Base-by-base conservation (phyloP, 2,329 filamentous ascomycete genomes). In the Malbranchea zuffiana region DNA sequence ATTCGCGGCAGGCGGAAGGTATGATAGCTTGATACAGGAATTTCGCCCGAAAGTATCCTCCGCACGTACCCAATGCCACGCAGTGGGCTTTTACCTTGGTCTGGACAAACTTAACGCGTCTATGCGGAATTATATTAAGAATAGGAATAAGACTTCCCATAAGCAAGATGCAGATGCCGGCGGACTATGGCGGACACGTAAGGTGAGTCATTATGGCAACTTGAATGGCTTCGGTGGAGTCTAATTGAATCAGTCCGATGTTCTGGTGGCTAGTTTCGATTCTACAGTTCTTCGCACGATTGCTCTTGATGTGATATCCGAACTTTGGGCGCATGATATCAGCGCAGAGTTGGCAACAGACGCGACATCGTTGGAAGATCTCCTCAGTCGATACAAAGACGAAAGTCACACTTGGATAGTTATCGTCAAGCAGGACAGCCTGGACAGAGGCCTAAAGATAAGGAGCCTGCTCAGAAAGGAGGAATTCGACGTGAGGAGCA, bases 1-100 rank as follows among this genome's bases (percentile, higher is more conserved):
- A 0, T 85, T 96, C 52, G 90, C 88, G 4, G 90, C 87, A 20
- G 90, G 92, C 34, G 90, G 90, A 2, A 76, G 90, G 32, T 98
- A 98, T 55, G 92, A 98, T 55, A 76, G 77, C 32, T 65, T 98
- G 13, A 88, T 98, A 46, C 78, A 78, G 54, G 82, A 92, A 43
- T 82, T 92, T 52, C 74, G 79, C 6, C 82, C 82, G 4, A 80
- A 77, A 45, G 72, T 77, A 27, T 68, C 75, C 26, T 71, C 68
- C 16, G 72, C 72, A 39, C 66, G 72, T 28, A 69, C 74, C 38
- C 76, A 79, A 49, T 75, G 76, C 13, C 84, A 92, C 53, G 88
- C 85, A 4, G 90, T 96, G 7, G 90, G 92, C 1, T 88, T 96
- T 54, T 92, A 86, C 51, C 66, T 96, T 26, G 82, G 82, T 16